Conservation (phyloP, 441 rosid genomes). For the Gossypium schwendimanii region DNA sequence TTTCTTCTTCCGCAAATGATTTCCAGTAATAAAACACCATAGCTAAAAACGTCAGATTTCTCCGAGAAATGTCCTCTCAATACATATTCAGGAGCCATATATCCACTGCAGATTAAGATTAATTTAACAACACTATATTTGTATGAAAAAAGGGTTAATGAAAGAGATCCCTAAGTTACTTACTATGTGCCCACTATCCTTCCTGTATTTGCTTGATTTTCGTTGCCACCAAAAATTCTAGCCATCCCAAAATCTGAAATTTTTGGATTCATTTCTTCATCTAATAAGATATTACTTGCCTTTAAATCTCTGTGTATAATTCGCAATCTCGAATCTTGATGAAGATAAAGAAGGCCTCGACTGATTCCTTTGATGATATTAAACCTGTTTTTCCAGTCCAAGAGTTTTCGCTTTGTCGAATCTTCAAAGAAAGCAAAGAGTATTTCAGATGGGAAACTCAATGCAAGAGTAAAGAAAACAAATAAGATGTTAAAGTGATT, state of each 20-base stretch:
- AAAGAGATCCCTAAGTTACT: background rate
- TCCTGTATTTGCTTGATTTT: conserved; percentile 42
- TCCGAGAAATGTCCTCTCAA: too few species aligned
- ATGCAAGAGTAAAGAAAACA: too few species aligned
- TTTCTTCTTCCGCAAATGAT: conserved; percentile 29
- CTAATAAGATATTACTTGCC: conserved; percentile 57
- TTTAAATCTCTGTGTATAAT: conserved; percentile 64
- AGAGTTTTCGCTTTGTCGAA: conserved; percentile 12
- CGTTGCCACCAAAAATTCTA: conserved; percentile 37
- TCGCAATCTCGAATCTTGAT: conserved; percentile 53
- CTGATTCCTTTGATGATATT: conserved; percentile 45
- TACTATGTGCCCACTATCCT: conserved; percentile 57
- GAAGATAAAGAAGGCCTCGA: conserved; percentile 62
- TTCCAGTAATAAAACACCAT: too few species aligned
- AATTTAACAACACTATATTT: too few species aligned
- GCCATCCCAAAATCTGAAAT: conserved; percentile 72
- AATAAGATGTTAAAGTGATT: background rate
- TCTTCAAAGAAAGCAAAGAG: conserved; percentile 18
- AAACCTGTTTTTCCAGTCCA: conserved; percentile 43
- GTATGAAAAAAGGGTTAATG: background rate
- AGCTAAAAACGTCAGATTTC: too few species aligned
- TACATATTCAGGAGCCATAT: too few species aligned
- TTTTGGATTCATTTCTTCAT: conserved; percentile 46
- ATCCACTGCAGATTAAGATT: too few species aligned
- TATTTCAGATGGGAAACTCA: background rate